A percentile compares a stretch with the other conserved stretches of the same genome.
Evolutionary conservation across 208 protist species (phyloP).

Genomic region (Leishmania arabica): DNA sequence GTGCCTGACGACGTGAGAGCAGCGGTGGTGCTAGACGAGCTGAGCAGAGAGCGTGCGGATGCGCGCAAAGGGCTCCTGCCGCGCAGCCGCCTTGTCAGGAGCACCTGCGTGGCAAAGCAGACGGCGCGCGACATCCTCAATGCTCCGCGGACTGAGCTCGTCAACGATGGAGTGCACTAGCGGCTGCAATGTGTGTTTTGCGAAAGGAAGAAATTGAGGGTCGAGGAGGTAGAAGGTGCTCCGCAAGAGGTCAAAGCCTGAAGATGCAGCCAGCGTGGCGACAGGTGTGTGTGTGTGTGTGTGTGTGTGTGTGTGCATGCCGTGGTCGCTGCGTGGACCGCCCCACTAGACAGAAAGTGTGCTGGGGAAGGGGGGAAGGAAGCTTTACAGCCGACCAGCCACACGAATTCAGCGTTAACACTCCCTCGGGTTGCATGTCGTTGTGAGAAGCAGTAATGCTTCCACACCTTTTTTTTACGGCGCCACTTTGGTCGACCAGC

Average conservation of each 20-base stretch:
- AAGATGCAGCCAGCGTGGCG: not conserved
- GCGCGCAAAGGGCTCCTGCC: not conserved
- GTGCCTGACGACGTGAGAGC: not conserved
- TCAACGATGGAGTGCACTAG: not conserved
- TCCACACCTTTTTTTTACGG: not conserved
- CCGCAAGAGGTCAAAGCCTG: not conserved
- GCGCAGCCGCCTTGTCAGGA: not conserved
- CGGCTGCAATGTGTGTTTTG: not conserved
- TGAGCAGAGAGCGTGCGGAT: too few species aligned
- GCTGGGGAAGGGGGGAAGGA: not conserved
- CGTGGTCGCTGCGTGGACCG: not conserved
- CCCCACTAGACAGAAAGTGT: not conserved
- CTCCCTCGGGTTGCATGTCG: not conserved
- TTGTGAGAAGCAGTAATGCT: not conserved
- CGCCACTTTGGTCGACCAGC: not conserved
- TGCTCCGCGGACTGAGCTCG: not conserved
- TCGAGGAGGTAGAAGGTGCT: not conserved
- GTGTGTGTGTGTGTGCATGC: not conserved
- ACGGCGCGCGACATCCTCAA: not conserved
- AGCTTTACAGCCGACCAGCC: too few species aligned
- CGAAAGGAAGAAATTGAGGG: not conserved
- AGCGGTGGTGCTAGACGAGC: not conserved
- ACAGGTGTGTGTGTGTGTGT: not conserved
- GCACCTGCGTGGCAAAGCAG: not conserved
- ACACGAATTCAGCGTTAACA: not conserved